Percentiles rank a stretch among this genome's conserved stretches.
phyloP scores from a whole-genome alignment of 805 yeast species.

The Maudiozyma barnettii region DNA sequence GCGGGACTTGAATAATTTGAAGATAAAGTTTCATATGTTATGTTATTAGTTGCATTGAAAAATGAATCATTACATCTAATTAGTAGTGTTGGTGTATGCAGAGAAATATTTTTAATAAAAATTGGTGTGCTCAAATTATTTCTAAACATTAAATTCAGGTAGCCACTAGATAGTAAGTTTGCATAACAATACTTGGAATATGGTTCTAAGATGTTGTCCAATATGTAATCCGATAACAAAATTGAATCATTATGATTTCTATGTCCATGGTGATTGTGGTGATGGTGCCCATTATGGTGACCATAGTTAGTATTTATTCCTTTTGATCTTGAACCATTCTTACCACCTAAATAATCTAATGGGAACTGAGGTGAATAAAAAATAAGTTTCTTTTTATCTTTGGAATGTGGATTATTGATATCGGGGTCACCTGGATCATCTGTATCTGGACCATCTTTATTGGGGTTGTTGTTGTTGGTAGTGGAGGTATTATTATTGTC shows the following conservation, averaged over 20 bases:
- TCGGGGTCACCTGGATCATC: too few species aligned
- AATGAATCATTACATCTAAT: constrained; percentile 8
- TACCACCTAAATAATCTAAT: neutral
- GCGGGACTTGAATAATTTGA: neutral
- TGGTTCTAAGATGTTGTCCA: constrained; percentile 5
- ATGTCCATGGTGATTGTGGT: neutral
- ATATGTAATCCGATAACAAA: constrained; percentile 8
- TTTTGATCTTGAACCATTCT: neutral
- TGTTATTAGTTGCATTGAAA: neutral
- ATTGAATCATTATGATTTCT: neutral
- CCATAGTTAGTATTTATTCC: neutral
- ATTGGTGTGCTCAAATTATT: neutral
- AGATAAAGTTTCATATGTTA: neutral
- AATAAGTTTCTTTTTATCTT: neutral
- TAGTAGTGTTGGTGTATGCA: constrained; percentile 15
- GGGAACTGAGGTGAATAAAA: neutral
- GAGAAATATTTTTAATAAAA: constrained; percentile 7
- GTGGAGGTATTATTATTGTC: too few species aligned
- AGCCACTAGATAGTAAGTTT: constrained; percentile 13
- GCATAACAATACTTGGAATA: constrained; percentile 10
- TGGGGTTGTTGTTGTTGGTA: too few species aligned
- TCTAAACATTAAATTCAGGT: constrained; percentile 1
- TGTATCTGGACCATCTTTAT: too few species aligned
- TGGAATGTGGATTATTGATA: neutral
- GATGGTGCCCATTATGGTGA: neutral